Evolutionary conservation across 371 early-diverging fungal species (phyloP).

Genomic region (Paraphysoderma sedebokerense): DNA sequence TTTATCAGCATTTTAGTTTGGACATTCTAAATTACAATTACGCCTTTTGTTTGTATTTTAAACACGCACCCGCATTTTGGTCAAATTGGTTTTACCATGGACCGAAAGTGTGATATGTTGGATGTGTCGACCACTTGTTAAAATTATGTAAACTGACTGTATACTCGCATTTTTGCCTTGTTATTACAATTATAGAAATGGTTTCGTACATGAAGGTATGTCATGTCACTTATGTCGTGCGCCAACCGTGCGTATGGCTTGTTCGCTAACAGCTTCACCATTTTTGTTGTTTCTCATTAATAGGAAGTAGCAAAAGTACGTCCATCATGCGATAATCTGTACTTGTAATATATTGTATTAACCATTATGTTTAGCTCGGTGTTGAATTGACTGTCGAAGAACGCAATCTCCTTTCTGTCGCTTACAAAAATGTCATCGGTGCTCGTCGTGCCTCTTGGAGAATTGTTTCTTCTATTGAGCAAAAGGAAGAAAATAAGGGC

Average conservation of each 20-base stretch:
- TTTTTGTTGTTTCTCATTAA: not conserved
- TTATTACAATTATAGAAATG: constrained; percentile 54
- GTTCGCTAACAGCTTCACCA: not conserved
- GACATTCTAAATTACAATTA: too few species aligned
- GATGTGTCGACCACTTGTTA: too few species aligned
- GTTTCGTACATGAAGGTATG: constrained; percentile 84
- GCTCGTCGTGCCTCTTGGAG: constrained; percentile 98
- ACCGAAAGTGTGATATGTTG: too few species aligned
- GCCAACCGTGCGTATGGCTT: not conserved
- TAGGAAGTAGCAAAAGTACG: constrained; percentile 36
- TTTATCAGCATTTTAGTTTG: too few species aligned
- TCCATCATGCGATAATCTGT: not conserved
- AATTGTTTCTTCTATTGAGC: constrained; percentile 96
- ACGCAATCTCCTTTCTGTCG: constrained; percentile 96
- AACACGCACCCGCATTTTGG: too few species aligned
- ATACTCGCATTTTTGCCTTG: too few species aligned
- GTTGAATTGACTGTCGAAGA: constrained; percentile 87
- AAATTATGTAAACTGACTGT: too few species aligned
- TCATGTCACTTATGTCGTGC: too few species aligned
- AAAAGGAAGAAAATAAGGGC: constrained; percentile 93
- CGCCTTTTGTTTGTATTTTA: too few species aligned
- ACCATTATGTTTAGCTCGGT: constrained; percentile 20
- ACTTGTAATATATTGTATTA: not conserved
- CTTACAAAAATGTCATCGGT: constrained; percentile 99
- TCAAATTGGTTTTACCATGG: too few species aligned